Evolutionary conservation across 495 filamentous ascomycete species (phyloP).

Genomic region (Melanomma pulvis-pyrius): DNA sequence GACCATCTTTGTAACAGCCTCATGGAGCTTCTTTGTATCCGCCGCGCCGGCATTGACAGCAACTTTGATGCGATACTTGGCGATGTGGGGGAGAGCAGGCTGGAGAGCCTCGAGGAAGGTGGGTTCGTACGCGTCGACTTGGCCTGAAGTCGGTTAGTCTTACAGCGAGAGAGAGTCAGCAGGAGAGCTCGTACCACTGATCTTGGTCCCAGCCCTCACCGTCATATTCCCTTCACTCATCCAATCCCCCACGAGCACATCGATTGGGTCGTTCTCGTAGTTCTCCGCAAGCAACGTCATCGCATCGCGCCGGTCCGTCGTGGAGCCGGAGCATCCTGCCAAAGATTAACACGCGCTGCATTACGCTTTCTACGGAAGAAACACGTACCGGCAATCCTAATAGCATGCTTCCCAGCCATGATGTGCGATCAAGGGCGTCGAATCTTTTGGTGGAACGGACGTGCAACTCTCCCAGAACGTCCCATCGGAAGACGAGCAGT

Average conservation of each 20-base stretch:
- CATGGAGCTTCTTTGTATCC: conserved; percentile 54
- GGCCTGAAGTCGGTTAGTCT: conserved; percentile 17
- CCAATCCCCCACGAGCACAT: conserved; percentile 62
- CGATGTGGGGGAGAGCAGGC: conserved; percentile 56
- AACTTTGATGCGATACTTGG: conserved; percentile 57
- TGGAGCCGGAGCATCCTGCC: conserved; percentile 53
- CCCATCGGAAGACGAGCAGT: not conserved
- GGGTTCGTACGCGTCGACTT: conserved; percentile 52
- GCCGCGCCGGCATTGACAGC: conserved; percentile 62
- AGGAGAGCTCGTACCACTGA: conserved; percentile 35
- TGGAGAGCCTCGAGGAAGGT: conserved; percentile 58
- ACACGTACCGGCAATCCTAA: conserved; percentile 38
- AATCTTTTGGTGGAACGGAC: not conserved
- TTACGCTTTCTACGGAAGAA: not conserved
- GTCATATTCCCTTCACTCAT: conserved; percentile 63
- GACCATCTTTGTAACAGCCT: conserved; percentile 53
- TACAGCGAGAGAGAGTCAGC: not conserved
- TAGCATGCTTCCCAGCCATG: conserved; percentile 26
- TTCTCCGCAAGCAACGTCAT: conserved; percentile 57
- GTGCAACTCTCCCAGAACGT: not conserved
- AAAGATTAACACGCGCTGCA: not conserved
- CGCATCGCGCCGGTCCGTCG: conserved; percentile 60
- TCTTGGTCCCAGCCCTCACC: conserved; percentile 49
- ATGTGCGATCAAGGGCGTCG: not conserved
- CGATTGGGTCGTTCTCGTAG: conserved; percentile 54